Conservation (phyloP, 192 early-diverging fungal species). For the Phlyctochytrium arcticum region DNA sequence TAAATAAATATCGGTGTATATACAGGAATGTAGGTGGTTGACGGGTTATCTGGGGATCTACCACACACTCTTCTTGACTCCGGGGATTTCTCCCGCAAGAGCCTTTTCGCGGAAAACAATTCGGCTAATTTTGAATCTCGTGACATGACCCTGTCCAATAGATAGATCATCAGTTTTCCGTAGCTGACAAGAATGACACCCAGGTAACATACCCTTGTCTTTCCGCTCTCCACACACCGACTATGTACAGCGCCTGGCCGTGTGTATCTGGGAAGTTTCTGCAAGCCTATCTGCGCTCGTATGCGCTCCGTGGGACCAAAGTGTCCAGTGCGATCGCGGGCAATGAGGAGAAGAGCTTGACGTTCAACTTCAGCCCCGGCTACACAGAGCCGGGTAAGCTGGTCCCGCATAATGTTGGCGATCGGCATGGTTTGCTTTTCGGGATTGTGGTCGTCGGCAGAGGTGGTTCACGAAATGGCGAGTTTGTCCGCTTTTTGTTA, state of each 20-base stretch:
- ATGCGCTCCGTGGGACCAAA: slow-evolving; percentile 31
- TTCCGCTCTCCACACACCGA: slow-evolving; percentile 41
- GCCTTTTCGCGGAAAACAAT: slow-evolving; percentile 46
- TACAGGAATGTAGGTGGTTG: too few species aligned
- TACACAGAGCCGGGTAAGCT: slow-evolving; percentile 34
- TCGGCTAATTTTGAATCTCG: slow-evolving; percentile 43
- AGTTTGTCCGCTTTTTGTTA: too few species aligned
- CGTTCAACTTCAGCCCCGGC: slow-evolving; percentile 33
- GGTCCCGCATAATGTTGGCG: slow-evolving; percentile 26
- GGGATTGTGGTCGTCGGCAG: not conserved
- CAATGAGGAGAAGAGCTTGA: slow-evolving; percentile 41
- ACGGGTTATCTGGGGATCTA: too few species aligned
- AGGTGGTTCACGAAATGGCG: too few species aligned
- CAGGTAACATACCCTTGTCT: slow-evolving; percentile 32
- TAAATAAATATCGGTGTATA: too few species aligned
- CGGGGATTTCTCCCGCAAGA: slow-evolving; percentile 46
- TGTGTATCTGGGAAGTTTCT: slow-evolving; percentile 41
- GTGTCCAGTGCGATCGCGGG: slow-evolving; percentile 19
- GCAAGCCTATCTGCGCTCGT: slow-evolving; percentile 43
- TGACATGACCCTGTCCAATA: slow-evolving; percentile 30
- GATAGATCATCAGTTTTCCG: not conserved
- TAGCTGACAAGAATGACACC: not conserved
- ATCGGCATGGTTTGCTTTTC: slow-evolving; percentile 20
- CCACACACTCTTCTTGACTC: slow-evolving; percentile 45
- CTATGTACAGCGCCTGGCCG: slow-evolving; percentile 37